Conservation (phyloP, 1,284 basidiomycete species). For the Puccinia brachypodii region DNA sequence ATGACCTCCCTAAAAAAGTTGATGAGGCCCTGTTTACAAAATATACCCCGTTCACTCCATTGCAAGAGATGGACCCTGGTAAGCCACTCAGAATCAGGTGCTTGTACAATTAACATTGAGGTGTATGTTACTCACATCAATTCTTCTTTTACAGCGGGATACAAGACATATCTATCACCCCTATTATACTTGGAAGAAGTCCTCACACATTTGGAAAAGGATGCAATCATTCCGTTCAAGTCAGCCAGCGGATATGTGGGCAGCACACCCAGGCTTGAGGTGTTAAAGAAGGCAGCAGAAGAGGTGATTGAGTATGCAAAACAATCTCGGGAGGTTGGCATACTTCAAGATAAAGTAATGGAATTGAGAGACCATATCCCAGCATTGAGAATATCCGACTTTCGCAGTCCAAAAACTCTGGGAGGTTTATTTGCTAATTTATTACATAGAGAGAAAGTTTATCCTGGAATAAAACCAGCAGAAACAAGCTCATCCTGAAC, state of each 20-base stretch:
- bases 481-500: neutral
- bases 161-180: neutral
- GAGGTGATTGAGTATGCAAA: neutral
- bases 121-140: neutral
- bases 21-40: neutral
- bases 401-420: neutral
- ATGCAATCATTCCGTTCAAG: neutral
- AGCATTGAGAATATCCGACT: neutral
- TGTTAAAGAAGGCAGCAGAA: neutral
- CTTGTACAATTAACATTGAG: neutral
- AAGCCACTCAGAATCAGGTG: neutral
- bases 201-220: neutral
- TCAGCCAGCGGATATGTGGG: neutral
- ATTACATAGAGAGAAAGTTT: neutral
- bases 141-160: neutral
- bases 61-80: neutral
- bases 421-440: neutral
- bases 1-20: neutral
- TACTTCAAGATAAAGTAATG: neutral
- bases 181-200: constrained; percentile 6
- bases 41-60: neutral
- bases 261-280: neutral
- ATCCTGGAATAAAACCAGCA: neutral
- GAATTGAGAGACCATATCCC: neutral
- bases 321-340: neutral